These are phyloP conservation scores for Dactylellina parvicollis DNA, from an alignment of 2,329 filamentous ascomycete species.

Conservation along the genomic window DNA sequence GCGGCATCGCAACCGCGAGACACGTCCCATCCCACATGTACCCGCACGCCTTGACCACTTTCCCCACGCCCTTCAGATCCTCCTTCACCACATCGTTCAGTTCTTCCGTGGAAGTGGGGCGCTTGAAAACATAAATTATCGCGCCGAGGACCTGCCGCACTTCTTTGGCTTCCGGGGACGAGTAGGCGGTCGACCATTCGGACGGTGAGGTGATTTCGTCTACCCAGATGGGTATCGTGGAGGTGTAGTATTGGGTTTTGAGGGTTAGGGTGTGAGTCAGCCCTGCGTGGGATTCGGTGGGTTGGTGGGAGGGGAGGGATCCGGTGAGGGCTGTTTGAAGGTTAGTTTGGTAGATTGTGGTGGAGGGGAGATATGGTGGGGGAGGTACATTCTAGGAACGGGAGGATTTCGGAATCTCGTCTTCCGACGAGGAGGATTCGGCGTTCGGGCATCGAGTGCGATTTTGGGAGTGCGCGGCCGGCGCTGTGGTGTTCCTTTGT, in stretches of 20 bases:
- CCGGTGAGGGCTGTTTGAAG: slow-evolving; percentile 54
- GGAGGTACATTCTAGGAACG: slow-evolving; percentile 55
- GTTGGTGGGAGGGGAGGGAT: slow-evolving; percentile 55
- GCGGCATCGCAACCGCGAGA: slow-evolving; percentile 68
- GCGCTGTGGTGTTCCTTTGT: slow-evolving; percentile 6
- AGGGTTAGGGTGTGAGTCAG: slow-evolving; percentile 69
- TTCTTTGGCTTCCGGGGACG: slow-evolving; percentile 70
- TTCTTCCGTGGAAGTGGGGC: slow-evolving; percentile 55
- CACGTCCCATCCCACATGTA: slow-evolving; percentile 73
- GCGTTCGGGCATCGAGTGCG: slow-evolving; percentile 47
- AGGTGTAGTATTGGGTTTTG: slow-evolving; percentile 71
- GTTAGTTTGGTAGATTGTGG: neutral
- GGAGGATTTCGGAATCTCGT: slow-evolving; percentile 55
- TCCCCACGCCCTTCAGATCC: slow-evolving; percentile 57
- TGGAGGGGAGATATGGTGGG: neutral
- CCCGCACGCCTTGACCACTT: slow-evolving; percentile 67
- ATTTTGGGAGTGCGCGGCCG: slow-evolving; percentile 9
- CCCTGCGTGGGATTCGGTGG: slow-evolving; percentile 66
- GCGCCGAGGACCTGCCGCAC: slow-evolving; percentile 72
- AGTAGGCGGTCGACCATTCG: slow-evolving; percentile 69
- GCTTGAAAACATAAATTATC: slow-evolving; percentile 67
- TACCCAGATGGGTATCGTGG: slow-evolving; percentile 73
- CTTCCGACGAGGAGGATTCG: slow-evolving; percentile 57
- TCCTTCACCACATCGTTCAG: neutral
- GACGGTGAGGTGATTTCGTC: slow-evolving; percentile 65